Evolutionary conservation across 2,329 filamentous ascomycete genomes (phyloP).

Genomic region (Diaporthe humulicola): DNA sequence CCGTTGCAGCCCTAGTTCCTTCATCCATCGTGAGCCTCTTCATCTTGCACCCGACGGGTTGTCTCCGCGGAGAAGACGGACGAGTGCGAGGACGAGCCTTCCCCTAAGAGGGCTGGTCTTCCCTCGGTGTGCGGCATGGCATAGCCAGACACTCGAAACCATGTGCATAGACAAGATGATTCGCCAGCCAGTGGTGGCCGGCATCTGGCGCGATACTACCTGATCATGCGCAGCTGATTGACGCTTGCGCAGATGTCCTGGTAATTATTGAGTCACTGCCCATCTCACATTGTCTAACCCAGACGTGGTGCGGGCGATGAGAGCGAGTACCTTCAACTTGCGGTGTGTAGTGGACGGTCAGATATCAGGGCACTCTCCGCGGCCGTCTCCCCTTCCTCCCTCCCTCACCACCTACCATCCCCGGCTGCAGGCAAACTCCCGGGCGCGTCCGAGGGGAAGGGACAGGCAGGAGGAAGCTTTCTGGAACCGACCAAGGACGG

Average conservation of each 20-base stretch:
- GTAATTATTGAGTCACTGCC: constrained; percentile 5
- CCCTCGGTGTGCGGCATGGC: not conserved
- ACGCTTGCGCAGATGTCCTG: constrained; percentile 3
- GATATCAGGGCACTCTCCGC: not conserved
- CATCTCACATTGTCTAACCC: not conserved
- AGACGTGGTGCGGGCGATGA: not conserved
- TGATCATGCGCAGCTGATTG: constrained; percentile 16
- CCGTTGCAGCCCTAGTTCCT: constrained; percentile 10
- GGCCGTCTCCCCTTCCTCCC: not conserved
- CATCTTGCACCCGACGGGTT: not conserved
- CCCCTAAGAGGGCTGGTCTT: not conserved
- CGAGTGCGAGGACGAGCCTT: not conserved
- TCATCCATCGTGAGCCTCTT: constrained; percentile 1
- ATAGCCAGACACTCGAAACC: not conserved
- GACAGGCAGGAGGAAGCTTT: constrained; percentile 4
- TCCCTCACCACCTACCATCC: too few species aligned
- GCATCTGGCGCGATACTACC: constrained; percentile 20
- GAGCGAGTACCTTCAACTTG: constrained; percentile 6
- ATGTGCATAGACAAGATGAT: not conserved
- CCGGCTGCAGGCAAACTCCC: constrained; percentile 20
- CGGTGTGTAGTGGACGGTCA: constrained; percentile 8
- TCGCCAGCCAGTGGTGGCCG: not conserved
- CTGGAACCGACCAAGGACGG: constrained; percentile 26
- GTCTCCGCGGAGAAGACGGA: not conserved
- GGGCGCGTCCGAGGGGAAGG: not conserved